These are phyloP conservation scores for Mycocentrospora acerina DNA, from an alignment of 2,329 filamentous ascomycete genomes.

Conservation along the genomic window DNA sequence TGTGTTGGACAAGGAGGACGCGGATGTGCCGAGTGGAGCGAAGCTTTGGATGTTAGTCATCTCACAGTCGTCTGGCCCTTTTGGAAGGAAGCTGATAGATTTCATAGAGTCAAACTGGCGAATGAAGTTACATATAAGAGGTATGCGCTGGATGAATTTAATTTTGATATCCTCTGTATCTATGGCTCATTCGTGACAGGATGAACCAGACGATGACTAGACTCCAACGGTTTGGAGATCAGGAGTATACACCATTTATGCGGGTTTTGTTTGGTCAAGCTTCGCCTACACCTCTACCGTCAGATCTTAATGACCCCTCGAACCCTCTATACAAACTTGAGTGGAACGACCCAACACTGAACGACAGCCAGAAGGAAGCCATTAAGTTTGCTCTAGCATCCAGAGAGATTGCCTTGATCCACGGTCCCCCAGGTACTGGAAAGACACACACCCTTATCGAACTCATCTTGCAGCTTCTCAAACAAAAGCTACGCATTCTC, in stretches of 20 bases:
- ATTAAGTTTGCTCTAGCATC: conserved; percentile 81
- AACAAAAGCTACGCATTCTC: conserved; percentile 70
- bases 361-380: conserved; percentile 64
- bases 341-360: conserved; percentile 59
- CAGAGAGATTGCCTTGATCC: conserved; percentile 82
- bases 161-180: background rate
- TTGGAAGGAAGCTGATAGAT: conserved; percentile 34
- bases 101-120: conserved; percentile 61
- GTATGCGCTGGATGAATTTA: conserved; percentile 39
- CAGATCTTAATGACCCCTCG: conserved; percentile 46
- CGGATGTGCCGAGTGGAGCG: conserved; percentile 53
- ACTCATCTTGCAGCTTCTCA: conserved; percentile 85
- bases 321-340: conserved; percentile 49
- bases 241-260: conserved; percentile 60
- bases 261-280: conserved; percentile 62
- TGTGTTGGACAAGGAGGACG: conserved; percentile 67
- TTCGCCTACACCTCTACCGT: conserved; percentile 52
- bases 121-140: conserved; percentile 68
- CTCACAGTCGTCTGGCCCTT: background rate
- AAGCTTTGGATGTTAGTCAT: conserved; percentile 64
- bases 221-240: conserved; percentile 57
- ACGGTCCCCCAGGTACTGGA: conserved; percentile 92
- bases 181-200: conserved; percentile 38
- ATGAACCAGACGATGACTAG: conserved; percentile 66
- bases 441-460: conserved; percentile 98